Evolutionary conservation across 1,284 basidiomycete genomes (phyloP).

Genomic region (Microbotryum intermedium): DNA sequence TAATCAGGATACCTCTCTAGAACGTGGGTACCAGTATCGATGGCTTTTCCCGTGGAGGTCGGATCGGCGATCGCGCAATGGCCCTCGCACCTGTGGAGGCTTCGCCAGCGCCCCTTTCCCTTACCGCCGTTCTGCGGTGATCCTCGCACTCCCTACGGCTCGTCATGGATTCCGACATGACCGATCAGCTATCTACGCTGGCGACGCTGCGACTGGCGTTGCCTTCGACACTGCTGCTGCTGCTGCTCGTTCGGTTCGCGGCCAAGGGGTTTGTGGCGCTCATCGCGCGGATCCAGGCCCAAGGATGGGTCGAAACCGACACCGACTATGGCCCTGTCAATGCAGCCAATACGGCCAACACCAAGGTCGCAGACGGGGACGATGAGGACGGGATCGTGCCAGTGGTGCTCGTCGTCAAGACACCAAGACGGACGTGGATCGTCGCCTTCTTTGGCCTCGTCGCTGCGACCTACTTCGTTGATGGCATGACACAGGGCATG

Average conservation of each 20-base stretch:
- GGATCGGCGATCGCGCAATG: too few relatives aligned
- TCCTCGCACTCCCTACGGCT: background rate
- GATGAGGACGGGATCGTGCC: slow-evolving; percentile 26
- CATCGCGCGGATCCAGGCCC: slow-evolving; percentile 15
- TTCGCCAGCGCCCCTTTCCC: too few relatives aligned
- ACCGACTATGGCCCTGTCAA: background rate
- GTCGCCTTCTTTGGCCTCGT: slow-evolving; percentile 20
- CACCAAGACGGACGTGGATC: slow-evolving; percentile 15
- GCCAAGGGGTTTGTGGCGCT: slow-evolving; percentile 11
- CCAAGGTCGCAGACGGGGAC: background rate
- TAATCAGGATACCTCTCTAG: too few relatives aligned
- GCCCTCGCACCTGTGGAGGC: too few relatives aligned
- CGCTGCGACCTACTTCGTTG: slow-evolving; percentile 24
- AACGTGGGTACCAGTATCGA: too few relatives aligned
- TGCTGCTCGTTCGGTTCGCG: slow-evolving; percentile 10
- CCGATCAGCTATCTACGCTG: slow-evolving; percentile 1
- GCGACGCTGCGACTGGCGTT: slow-evolving; percentile 14
- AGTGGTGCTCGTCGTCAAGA: slow-evolving; percentile 24
- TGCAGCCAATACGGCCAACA: background rate
- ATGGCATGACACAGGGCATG: slow-evolving; percentile 20
- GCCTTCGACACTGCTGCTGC: slow-evolving; percentile 5
- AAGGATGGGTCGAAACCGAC: slow-evolving; percentile 11
- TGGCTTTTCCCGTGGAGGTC: too few relatives aligned
- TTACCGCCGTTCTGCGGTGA: too few relatives aligned
- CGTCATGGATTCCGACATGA: background rate